phyloP scores from a whole-genome alignment of 1,284 basidiomycete genomes.

The Apiotrichum siamense region DNA sequence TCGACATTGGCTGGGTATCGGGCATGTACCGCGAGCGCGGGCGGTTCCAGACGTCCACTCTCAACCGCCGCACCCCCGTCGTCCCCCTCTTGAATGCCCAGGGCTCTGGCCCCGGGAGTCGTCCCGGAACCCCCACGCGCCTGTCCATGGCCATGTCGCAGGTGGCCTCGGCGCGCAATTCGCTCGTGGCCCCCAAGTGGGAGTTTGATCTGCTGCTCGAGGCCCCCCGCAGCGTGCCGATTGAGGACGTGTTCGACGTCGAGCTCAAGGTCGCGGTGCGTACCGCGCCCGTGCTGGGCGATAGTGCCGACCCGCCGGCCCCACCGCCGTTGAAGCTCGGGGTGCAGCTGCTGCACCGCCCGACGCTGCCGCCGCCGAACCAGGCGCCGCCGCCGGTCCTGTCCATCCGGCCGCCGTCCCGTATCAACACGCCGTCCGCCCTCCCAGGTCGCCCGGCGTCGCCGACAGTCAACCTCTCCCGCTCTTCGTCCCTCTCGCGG shows the following conservation, averaged over 20 bases:
- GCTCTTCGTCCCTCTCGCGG: constrained; percentile 20
- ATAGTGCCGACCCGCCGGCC: constrained; percentile 1
- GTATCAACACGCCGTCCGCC: constrained; percentile 17
- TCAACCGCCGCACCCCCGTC: constrained; percentile 35
- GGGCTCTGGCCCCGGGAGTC: neutral
- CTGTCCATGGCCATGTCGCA: neutral
- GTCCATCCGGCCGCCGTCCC: constrained; percentile 21
- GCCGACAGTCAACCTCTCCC: constrained; percentile 1
- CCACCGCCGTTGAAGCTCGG: constrained; percentile 21
- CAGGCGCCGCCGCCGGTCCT: constrained; percentile 4
- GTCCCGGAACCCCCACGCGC: constrained; percentile 3
- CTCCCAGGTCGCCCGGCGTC: constrained; percentile 14
- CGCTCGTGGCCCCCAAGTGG: constrained; percentile 14
- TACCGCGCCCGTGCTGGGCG: constrained; percentile 5
- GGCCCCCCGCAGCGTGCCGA: constrained; percentile 12
- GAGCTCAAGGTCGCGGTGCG: constrained; percentile 25
- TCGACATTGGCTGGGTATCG: constrained; percentile 67
- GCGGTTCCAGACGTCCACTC: constrained; percentile 64
- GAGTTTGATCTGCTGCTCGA: constrained; percentile 34
- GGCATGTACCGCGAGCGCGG: constrained; percentile 62
- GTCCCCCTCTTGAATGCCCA: neutral
- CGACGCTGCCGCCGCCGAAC: constrained; percentile 7
- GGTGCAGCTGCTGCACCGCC: constrained; percentile 26
- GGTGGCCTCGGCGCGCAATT: neutral
- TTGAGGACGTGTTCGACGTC: constrained; percentile 24